These are phyloP conservation scores for Peziza echinospora DNA, from an alignment of 495 filamentous ascomycete genomes.

Conservation along the genomic window DNA sequence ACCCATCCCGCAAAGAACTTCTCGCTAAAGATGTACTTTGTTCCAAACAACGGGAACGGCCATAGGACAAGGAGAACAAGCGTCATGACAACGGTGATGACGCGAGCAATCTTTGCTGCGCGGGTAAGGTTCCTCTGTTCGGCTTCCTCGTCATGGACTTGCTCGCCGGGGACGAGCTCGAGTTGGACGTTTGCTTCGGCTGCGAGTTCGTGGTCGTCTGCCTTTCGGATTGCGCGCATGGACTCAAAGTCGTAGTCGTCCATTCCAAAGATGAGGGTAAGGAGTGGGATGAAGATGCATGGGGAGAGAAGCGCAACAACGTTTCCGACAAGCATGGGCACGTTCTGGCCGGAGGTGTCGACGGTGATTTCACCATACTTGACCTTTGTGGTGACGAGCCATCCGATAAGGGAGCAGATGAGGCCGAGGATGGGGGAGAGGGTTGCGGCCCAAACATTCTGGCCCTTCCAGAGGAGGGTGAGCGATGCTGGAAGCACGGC, in stretches of 20 bases:
- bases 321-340: conserved; percentile 64
- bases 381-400: conserved; percentile 74
- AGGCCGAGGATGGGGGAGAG: conserved; percentile 60
- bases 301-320: conserved; percentile 64
- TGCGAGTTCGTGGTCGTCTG: conserved; percentile 61
- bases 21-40: conserved; percentile 70
- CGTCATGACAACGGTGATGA: conserved; percentile 53
- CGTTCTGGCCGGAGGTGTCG: conserved; percentile 52
- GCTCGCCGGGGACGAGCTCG: conserved; percentile 41
- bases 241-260: conserved; percentile 80
- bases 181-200: conserved; percentile 46
- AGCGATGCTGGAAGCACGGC: conserved; percentile 69
- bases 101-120: conserved; percentile 59
- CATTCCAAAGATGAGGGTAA: conserved; percentile 50
- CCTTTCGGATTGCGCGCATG: conserved; percentile 65
- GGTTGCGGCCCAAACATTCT: conserved; percentile 60
- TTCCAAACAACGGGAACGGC: conserved; percentile 89
- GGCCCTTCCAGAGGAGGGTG: conserved; percentile 60
- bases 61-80: conserved; percentile 62
- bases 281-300: conserved; percentile 50
- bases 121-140: conserved; percentile 48
- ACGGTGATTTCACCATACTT: conserved; percentile 54
- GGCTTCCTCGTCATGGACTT: conserved; percentile 26
- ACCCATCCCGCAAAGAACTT: conserved; percentile 89
- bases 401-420: conserved; percentile 54